These are phyloP conservation scores for Mortierella sp. DNA, from an alignment of 371 early-diverging fungal genomes.

Conservation along the genomic window DNA sequence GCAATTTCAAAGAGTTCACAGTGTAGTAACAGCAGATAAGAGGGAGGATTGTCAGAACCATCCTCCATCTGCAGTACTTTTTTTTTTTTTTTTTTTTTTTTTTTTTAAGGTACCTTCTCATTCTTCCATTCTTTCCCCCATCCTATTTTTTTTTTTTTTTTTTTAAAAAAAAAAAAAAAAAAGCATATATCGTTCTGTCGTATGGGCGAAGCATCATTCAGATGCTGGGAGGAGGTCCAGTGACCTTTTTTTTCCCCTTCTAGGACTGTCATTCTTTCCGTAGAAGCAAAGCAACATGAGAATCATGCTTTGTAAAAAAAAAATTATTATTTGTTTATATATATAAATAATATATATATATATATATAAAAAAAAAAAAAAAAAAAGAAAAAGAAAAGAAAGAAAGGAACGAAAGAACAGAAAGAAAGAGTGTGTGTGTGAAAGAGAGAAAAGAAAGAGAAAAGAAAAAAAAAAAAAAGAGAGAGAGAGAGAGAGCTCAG, in stretches of 20 bases:
- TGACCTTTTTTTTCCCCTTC: too few species aligned
- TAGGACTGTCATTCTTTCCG: too few species aligned
- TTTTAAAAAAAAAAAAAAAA: background rate
- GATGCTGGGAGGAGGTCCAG: too few species aligned
- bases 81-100: background rate
- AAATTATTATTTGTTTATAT: background rate
- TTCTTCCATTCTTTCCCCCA: background rate
- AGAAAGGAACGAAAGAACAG: background rate
- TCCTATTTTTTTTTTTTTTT: background rate
- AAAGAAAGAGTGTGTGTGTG: background rate
- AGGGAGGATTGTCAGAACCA: too few species aligned
- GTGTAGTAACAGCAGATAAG: too few species aligned
- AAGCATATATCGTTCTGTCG: too few species aligned
- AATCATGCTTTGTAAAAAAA: too few species aligned
- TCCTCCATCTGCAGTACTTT: background rate
- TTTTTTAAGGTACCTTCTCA: background rate
- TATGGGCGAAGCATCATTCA: too few species aligned
- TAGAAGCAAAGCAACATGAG: too few species aligned
- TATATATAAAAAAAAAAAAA: too few species aligned
- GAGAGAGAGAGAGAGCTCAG: background rate
- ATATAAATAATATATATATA: background rate
- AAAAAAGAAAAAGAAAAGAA: background rate
- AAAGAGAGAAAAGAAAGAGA: too few species aligned
- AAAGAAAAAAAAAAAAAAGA: background rate
- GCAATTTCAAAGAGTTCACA: too few species aligned